Conservation (phyloP, 257 asterid species). For the Solanum dulcamara region DNA sequence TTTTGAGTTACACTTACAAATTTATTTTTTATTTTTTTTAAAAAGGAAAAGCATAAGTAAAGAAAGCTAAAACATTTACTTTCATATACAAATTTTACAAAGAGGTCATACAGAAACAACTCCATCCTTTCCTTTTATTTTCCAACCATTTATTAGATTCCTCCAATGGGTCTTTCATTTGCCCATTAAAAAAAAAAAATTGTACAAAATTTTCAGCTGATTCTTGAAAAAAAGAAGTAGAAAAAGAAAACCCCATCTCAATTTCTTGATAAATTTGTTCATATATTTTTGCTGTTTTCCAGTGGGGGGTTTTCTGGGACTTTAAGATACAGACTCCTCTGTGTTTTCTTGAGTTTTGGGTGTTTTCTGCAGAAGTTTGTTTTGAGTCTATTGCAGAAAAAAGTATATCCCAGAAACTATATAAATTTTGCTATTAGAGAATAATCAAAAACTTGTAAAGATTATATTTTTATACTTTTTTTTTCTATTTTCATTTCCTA, state of each 20-base stretch:
- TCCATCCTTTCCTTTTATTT: constrained; percentile 31
- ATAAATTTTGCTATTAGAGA: constrained; percentile 13
- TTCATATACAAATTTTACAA: constrained; percentile 35
- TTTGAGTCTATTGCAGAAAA: constrained; percentile 2
- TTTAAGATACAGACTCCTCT: constrained; percentile 11
- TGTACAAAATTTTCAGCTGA: constrained; percentile 28
- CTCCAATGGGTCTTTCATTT: constrained; percentile 43
- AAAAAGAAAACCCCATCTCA: constrained; percentile 23
- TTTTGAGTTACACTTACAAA: background rate
- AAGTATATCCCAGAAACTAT: constrained; percentile 21
- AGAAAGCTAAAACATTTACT: constrained; percentile 50
- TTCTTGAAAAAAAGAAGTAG: background rate
- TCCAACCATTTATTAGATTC: constrained; percentile 72
- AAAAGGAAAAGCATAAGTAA: background rate
- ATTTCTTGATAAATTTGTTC: constrained; percentile 22
- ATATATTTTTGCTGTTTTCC: constrained; percentile 23
- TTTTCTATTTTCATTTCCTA: background rate
- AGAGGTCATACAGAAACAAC: constrained; percentile 51
- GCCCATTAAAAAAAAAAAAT: constrained; percentile 36
- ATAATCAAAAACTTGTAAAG: constrained; percentile 16
- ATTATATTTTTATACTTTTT: constrained; percentile 5
- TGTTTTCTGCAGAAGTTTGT: constrained; percentile 8
- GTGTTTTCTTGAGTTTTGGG: constrained; percentile 1
- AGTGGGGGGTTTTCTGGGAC: constrained; percentile 53
- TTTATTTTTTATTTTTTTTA: too few species aligned